Conservation (phyloP, 2,329 filamentous ascomycete genomes). For the Xylariaceae sp. region DNA sequence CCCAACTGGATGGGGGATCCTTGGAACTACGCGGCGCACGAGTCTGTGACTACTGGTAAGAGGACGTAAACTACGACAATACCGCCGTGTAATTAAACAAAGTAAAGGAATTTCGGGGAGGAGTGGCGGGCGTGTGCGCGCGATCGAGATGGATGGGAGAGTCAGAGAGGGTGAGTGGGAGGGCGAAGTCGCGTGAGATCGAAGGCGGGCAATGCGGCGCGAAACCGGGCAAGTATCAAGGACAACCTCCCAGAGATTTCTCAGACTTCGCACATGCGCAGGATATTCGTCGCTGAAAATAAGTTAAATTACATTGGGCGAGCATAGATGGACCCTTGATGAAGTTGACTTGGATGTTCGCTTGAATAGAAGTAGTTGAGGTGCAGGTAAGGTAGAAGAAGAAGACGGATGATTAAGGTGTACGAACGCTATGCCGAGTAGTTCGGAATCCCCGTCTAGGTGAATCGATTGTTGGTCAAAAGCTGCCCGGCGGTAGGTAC, state of each 20-base stretch:
- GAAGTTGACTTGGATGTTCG: neutral
- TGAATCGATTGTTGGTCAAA: constrained; percentile 11
- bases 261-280: constrained; percentile 24
- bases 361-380: constrained; percentile 1
- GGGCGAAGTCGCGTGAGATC: constrained; percentile 26
- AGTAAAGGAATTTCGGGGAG: neutral
- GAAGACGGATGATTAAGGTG: constrained; percentile 5
- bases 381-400: constrained; percentile 9
- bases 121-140: neutral
- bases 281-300: constrained; percentile 17
- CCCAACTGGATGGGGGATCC: constrained; percentile 17
- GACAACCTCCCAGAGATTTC: constrained; percentile 27
- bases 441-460: neutral
- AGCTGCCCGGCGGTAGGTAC: neutral
- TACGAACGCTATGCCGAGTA: neutral
- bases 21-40: no score
- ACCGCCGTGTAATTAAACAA: no score
- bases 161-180: neutral
- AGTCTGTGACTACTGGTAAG: no score
- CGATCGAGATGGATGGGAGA: neutral
- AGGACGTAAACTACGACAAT: no score
- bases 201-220: constrained; percentile 26
- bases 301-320: constrained; percentile 15
- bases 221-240: constrained; percentile 22
- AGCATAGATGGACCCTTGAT: constrained; percentile 21